Conservation (phyloP, 2,329 filamentous ascomycete species). For the Aspergillus fumigatus region DNA sequence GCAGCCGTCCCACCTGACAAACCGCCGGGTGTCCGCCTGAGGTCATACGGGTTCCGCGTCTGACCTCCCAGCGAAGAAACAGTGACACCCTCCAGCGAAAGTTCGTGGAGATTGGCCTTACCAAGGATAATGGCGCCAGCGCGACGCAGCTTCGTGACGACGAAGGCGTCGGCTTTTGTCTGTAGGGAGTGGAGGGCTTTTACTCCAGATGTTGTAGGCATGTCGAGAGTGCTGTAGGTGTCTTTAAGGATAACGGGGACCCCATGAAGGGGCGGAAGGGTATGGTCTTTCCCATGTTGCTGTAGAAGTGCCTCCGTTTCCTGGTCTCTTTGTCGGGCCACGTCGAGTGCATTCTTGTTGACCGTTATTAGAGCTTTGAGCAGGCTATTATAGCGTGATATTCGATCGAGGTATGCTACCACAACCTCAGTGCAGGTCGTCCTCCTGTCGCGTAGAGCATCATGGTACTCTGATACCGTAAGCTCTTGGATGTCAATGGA, state of each 20-base stretch:
- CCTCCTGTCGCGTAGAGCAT: constrained; percentile 49
- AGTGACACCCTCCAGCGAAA: constrained; percentile 60
- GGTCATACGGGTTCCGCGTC: constrained; percentile 63
- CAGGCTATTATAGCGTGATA: constrained; percentile 52
- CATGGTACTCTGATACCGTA: constrained; percentile 54
- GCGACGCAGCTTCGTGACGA: constrained; percentile 46
- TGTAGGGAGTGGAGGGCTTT: constrained; percentile 46
- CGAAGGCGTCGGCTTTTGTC: constrained; percentile 42
- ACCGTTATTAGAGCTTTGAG: constrained; percentile 56
- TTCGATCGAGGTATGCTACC: constrained; percentile 53
- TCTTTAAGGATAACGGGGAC: constrained; percentile 61
- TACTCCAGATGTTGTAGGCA: constrained; percentile 56
- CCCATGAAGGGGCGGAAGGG: constrained; percentile 48
- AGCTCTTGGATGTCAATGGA: constrained; percentile 45
- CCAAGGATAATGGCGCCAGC: constrained; percentile 56
- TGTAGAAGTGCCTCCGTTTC: constrained; percentile 8
- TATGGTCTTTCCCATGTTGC: not conserved
- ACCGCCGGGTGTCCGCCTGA: constrained; percentile 60
- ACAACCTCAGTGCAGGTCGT: constrained; percentile 54
- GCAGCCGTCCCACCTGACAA: constrained; percentile 61
- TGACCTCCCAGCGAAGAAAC: constrained; percentile 62
- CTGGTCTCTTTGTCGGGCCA: constrained; percentile 49
- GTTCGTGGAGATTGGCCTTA: constrained; percentile 59
- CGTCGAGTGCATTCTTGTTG: constrained; percentile 45
- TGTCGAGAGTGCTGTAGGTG: constrained; percentile 54